Evolutionary conservation across 2,329 filamentous ascomycete genomes (phyloP), one percentile per base, ranked within the genome.

Genomic region (Calonectria montana): DNA sequence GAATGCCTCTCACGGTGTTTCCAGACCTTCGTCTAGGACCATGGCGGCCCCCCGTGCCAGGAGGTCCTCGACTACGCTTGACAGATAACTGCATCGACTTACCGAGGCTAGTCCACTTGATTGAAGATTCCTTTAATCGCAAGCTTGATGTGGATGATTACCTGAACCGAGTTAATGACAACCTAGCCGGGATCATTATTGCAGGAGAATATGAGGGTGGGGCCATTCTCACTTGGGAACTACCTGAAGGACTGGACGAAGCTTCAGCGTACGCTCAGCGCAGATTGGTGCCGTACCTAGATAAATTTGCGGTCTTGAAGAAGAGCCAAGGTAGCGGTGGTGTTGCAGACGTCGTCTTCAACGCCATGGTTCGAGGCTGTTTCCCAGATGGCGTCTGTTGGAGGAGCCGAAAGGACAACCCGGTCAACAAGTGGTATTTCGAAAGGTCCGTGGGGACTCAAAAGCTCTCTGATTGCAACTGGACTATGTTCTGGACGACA

Each of bases 361-460:
- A 97, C 74, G 93, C 95, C 39, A 97, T 99, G 94, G 94, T 98
- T 6, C 90, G 94, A 31, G 91, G 93, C 23, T 98, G 96, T 78
- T 97, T 98, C 76, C 96, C 96, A 0, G 84, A 91, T 2, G 97
- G 97, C 1, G 94, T 98, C 2, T 97, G 96, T 80, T 99, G 97
- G 97, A 89, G 96, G 69, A 97, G 94, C 81, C 88, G 97, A 64
- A 93, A 93, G 80, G 91, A 96, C 81, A 98, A 99, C 80, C 96
- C 96, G 0, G 97, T 99, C 5, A 99, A 99, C 81, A 98, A 98
- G 82, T 99, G 97, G 97, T 99, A 99, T 82, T 98, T 98, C 84
- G 97, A 99, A 84, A 89, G 97, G 59, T 94, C 94, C 2, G 86
- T 90, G 59, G 97, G 97, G 0, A 96, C 92, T 2, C 94, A 92